Evolutionary conservation across 164 flowering plant genomes (phyloP).

Genomic region (Umbellularia californica): DNA sequence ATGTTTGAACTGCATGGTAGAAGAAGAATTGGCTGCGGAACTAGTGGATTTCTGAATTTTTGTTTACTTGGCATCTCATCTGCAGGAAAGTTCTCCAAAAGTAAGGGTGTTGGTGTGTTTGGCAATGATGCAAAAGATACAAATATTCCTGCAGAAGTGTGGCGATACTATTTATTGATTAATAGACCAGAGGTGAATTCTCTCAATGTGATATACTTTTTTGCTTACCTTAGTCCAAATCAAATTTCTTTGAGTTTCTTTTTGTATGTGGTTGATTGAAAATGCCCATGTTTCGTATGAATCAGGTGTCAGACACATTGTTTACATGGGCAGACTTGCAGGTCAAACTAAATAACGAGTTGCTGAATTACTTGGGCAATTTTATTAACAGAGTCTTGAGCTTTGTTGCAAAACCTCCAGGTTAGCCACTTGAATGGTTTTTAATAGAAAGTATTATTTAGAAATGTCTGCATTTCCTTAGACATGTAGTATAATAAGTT

Average conservation of each 20-base stretch:
- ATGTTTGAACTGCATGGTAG: neutral
- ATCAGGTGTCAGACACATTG: slow-evolving; percentile 79
- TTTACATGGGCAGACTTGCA: slow-evolving; percentile 89
- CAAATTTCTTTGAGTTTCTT: neutral
- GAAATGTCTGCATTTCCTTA: neutral
- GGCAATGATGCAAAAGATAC: slow-evolving; percentile 90
- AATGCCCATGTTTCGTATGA: slow-evolving; percentile 1
- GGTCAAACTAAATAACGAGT: slow-evolving; percentile 79
- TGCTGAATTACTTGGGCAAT: slow-evolving; percentile 83
- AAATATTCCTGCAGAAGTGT: slow-evolving; percentile 79
- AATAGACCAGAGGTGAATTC: slow-evolving; percentile 76
- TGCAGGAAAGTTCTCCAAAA: slow-evolving; percentile 63
- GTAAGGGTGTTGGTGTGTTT: slow-evolving; percentile 84
- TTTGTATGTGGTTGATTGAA: slow-evolving; percentile 1
- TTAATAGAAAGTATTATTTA: neutral
- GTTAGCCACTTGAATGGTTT: slow-evolving; percentile 26
- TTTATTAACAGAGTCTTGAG: slow-evolving; percentile 83
- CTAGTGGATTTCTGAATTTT: neutral
- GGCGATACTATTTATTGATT: slow-evolving; percentile 83
- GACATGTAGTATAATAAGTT: neutral
- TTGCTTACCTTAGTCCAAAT: no score
- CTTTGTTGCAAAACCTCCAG: slow-evolving; percentile 84
- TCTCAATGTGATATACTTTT: neutral
- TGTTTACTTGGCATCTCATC: neutral
- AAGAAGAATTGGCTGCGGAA: neutral